Percentiles rank a stretch among this genome's conserved stretches.
These are phyloP conservation scores for Besnoitia besnoiti DNA, from an alignment of 169 alveolate species.

Conservation along the genomic window DNA sequence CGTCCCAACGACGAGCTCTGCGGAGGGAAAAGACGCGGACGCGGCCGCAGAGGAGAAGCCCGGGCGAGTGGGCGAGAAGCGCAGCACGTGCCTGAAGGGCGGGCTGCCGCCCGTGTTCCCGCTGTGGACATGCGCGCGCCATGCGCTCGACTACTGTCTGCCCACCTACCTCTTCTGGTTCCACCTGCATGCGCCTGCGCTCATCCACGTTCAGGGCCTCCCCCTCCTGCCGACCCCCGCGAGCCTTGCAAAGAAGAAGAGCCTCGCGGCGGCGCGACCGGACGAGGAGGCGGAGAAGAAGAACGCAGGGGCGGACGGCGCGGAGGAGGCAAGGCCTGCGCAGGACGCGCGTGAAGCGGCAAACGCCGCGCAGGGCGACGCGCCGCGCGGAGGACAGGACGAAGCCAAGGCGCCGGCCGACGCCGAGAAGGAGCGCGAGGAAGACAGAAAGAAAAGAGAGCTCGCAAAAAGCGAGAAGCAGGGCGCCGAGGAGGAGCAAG, in stretches of 20 bases:
- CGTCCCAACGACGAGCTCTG: not conserved
- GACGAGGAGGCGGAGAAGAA: not conserved
- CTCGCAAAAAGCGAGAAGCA: too few species aligned
- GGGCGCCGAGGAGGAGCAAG: constrained; percentile 49
- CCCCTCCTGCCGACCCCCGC: constrained; percentile 80
- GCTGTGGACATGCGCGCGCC: constrained; percentile 83
- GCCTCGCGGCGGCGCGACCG: not conserved
- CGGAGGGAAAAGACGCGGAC: constrained; percentile 17
- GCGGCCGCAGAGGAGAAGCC: not conserved
- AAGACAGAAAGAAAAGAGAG: constrained; percentile 51
- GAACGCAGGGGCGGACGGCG: not conserved
- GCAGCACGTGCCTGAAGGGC: not conserved
- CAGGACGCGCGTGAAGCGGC: constrained; percentile 55
- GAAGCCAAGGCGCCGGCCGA: constrained; percentile 45
- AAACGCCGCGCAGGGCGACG: constrained; percentile 7
- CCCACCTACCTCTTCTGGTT: constrained; percentile 89
- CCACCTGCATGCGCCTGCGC: constrained; percentile 83
- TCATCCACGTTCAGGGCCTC: constrained; percentile 83
- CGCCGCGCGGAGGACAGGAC: not conserved
- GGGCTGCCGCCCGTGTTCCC: constrained; percentile 79
- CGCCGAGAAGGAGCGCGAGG: constrained; percentile 43
- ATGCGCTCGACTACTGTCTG: constrained; percentile 87
- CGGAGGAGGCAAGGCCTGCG: constrained; percentile 49
- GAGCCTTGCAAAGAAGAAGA: constrained; percentile 38
- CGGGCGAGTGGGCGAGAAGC: constrained; percentile 16